Percentiles rank a stretch among this genome's conserved stretches.
Evolutionary conservation across 441 rosid species (phyloP).

Genomic region (Flueggea neowawraea): DNA sequence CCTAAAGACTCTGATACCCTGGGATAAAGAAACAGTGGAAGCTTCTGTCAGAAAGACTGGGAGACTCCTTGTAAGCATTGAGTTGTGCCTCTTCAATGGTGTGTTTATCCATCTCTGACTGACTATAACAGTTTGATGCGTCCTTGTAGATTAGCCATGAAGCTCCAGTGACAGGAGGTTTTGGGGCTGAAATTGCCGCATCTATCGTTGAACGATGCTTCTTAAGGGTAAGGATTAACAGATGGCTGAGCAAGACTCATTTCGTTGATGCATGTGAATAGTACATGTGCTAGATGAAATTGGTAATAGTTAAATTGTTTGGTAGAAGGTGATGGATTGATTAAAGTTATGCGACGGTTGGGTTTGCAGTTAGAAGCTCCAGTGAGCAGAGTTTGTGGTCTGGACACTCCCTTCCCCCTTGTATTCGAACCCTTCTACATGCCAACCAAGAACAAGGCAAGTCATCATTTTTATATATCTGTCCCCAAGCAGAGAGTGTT

Average conservation of each 20-base stretch:
- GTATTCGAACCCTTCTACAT: conserved; percentile 91
- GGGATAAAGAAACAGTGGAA: conserved; percentile 95
- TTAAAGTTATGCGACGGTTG: too few relatives aligned
- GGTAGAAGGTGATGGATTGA: too few relatives aligned
- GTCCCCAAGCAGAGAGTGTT: neutral
- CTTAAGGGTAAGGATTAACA: conserved; percentile 46
- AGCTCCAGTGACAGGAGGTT: conserved; percentile 94
- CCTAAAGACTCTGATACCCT: conserved; percentile 81
- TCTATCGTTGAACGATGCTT: conserved; percentile 83
- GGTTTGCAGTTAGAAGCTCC: conserved; percentile 87
- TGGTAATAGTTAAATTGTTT: too few relatives aligned
- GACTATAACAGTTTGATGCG: conserved; percentile 10
- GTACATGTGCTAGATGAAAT: too few relatives aligned
- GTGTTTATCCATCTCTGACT: neutral
- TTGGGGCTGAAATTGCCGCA: conserved; percentile 97
- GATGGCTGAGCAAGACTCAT: too few relatives aligned
- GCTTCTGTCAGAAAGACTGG: conserved; percentile 88
- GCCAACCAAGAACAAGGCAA: conserved; percentile 88
- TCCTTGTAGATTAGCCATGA: conserved; percentile 85
- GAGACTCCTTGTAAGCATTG: conserved; percentile 64
- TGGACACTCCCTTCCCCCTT: conserved; percentile 93
- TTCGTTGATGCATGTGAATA: too few relatives aligned
- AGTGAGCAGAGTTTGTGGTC: conserved; percentile 78
- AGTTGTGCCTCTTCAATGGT: neutral
- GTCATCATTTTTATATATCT: neutral